phyloP scores from a whole-genome alignment of 2,329 filamentous ascomycete species.

The Paramyrothecium sp. region DNA sequence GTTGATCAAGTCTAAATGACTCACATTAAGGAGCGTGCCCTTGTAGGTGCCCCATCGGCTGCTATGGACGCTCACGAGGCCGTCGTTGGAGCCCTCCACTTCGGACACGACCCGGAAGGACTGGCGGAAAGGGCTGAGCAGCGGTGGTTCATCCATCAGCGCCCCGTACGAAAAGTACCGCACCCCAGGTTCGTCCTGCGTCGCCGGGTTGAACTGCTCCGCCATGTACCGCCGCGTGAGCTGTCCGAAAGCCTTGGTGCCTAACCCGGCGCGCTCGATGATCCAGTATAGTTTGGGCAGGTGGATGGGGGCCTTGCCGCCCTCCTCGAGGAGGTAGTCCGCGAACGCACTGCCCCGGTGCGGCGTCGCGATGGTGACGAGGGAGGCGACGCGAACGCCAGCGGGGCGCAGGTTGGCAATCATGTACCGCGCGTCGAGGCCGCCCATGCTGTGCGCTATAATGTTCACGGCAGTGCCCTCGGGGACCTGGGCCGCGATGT shows the following conservation, averaged over 20 bases:
- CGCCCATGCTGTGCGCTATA: constrained; percentile 68
- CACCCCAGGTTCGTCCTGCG: constrained; percentile 50
- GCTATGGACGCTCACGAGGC: constrained; percentile 65
- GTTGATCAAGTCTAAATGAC: constrained; percentile 65
- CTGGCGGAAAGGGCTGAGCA: constrained; percentile 61
- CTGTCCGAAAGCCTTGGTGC: constrained; percentile 60
- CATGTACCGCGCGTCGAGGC: constrained; percentile 65
- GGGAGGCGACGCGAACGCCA: constrained; percentile 44
- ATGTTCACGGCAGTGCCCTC: constrained; percentile 63
- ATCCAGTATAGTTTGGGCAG: constrained; percentile 55
- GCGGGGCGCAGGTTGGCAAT: constrained; percentile 52
- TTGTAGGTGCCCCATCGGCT: constrained; percentile 63
- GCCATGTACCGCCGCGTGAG: constrained; percentile 58
- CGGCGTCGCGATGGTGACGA: constrained; percentile 55
- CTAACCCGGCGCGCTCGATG: constrained; percentile 49
- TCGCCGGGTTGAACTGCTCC: constrained; percentile 57
- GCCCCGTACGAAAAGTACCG: constrained; percentile 65
- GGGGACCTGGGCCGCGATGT: constrained; percentile 47
- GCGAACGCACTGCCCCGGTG: constrained; percentile 56
- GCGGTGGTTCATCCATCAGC: constrained; percentile 45
- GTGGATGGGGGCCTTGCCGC: constrained; percentile 40
- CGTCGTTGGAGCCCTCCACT: constrained; percentile 61
- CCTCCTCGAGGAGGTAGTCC: constrained; percentile 46
- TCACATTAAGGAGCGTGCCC: constrained; percentile 60
- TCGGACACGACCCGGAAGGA: constrained; percentile 49